Conservation (phyloP, 1,284 basidiomycete species). For the Fomitopsis pinicola region DNA sequence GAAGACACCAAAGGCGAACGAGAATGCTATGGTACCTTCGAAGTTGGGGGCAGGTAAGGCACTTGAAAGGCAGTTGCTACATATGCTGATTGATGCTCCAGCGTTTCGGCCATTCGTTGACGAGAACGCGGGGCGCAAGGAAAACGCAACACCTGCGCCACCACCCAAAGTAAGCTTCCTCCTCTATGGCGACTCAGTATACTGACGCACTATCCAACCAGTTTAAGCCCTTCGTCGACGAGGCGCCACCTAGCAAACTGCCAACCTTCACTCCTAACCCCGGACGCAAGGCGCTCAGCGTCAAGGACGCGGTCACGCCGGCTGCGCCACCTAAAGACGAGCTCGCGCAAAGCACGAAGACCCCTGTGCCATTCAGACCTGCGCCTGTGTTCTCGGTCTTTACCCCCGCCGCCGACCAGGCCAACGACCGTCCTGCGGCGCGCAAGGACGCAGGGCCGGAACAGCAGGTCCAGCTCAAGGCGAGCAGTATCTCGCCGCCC, state of each 20-base stretch:
- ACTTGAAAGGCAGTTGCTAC: background rate
- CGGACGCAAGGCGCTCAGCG: conserved; percentile 32
- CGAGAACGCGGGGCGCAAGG: conserved; percentile 45
- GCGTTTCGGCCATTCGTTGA: conserved; percentile 47
- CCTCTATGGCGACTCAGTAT: background rate
- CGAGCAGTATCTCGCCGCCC: conserved; percentile 21
- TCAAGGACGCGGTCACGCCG: conserved; percentile 30
- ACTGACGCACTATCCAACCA: background rate
- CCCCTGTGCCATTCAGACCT: conserved; percentile 12
- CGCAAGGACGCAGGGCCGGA: conserved; percentile 41
- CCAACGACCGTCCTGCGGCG: conserved; percentile 23
- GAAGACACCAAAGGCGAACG: conserved; percentile 32
- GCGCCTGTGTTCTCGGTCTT: conserved; percentile 51
- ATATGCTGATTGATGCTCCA: conserved; percentile 4
- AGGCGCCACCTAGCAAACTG: conserved; percentile 20
- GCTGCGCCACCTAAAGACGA: conserved; percentile 14
- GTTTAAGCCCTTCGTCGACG: conserved; percentile 26
- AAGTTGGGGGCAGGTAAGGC: conserved; percentile 9
- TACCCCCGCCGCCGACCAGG: conserved; percentile 50
- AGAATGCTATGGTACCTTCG: background rate
- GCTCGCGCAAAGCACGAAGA: conserved; percentile 27
- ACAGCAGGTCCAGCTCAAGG: conserved; percentile 34
- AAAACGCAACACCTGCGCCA: conserved; percentile 40
- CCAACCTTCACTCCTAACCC: conserved; percentile 25
- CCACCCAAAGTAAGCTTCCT: conserved; percentile 36